These are phyloP conservation scores for Hyaloscypha hepaticicola DNA, from an alignment of 495 filamentous ascomycete species.

Conservation along the genomic window DNA sequence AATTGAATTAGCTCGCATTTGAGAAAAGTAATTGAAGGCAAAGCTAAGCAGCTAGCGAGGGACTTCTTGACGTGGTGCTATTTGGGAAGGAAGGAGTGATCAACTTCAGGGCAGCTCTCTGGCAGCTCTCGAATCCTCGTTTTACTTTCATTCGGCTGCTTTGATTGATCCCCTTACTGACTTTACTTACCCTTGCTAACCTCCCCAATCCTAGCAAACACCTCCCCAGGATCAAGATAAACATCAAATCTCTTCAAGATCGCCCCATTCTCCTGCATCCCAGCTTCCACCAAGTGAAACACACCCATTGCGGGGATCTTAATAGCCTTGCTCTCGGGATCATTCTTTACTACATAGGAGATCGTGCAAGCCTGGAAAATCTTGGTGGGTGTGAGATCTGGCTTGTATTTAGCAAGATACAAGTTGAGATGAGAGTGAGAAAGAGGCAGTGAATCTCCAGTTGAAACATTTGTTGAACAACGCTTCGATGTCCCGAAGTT, in stretches of 20 bases:
- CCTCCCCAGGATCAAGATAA: constrained; percentile 8
- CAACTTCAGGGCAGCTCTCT: constrained; percentile 64
- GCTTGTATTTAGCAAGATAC: no score
- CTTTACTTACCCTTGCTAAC: constrained; percentile 69
- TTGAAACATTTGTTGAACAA: no score
- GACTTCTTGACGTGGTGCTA: not conserved
- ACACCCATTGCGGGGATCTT: constrained; percentile 30
- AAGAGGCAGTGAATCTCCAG: no score
- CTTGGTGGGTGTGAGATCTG: constrained; percentile 28
- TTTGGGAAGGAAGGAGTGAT: not conserved
- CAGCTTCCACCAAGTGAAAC: constrained; percentile 21
- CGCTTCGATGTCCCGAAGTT: no score
- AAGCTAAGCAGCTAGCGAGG: not conserved
- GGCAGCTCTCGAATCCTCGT: no score
- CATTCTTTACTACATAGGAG: constrained; percentile 31
- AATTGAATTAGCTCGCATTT: not conserved
- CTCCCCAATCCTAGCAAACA: constrained; percentile 4
- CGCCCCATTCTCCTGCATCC: constrained; percentile 5
- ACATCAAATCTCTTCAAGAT: constrained; percentile 8
- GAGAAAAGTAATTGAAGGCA: no score
- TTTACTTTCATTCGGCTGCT: no score
- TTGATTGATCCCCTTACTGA: constrained; percentile 88
- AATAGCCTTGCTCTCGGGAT: constrained; percentile 32
- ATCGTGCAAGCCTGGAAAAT: constrained; percentile 32
- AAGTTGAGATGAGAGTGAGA: no score